These are phyloP conservation scores for Heritiera fomes DNA, from an alignment of 345 rosid genomes.

Conservation along the genomic window DNA sequence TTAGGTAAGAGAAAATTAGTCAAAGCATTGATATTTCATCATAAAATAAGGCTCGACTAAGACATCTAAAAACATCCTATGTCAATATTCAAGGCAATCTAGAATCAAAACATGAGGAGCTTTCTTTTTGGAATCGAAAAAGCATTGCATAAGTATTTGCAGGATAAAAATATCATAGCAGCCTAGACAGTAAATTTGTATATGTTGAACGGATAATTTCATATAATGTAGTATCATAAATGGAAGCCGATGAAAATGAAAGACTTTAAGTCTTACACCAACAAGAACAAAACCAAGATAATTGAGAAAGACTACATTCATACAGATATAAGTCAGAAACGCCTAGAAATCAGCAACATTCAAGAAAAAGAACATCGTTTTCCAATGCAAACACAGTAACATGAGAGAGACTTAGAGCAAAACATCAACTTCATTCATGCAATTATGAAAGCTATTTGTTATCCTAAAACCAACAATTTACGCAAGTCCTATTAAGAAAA, in stretches of 20 bases:
- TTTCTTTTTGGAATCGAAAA: not conserved
- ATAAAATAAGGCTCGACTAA: not conserved
- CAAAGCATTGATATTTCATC: not conserved
- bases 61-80: not conserved
- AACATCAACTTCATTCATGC: not conserved
- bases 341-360: not conserved
- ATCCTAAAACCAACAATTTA: not conserved
- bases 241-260: not conserved
- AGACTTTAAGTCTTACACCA: not conserved
- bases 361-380: not conserved
- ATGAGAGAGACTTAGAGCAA: not conserved
- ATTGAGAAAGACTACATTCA: not conserved
- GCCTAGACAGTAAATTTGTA: not conserved
- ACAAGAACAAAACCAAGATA: not conserved
- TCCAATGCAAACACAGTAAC: not conserved
- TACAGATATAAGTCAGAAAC: not conserved
- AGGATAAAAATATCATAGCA: not conserved
- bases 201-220: not conserved
- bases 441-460: not conserved
- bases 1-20: not conserved
- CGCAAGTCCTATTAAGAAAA: not conserved
- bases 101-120: not conserved
- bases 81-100: not conserved
- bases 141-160: not conserved
- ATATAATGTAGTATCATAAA: not conserved